Base-by-base conservation (phyloP, 805 yeast genomes). In the Starmerella gropengiesseri region DNA sequence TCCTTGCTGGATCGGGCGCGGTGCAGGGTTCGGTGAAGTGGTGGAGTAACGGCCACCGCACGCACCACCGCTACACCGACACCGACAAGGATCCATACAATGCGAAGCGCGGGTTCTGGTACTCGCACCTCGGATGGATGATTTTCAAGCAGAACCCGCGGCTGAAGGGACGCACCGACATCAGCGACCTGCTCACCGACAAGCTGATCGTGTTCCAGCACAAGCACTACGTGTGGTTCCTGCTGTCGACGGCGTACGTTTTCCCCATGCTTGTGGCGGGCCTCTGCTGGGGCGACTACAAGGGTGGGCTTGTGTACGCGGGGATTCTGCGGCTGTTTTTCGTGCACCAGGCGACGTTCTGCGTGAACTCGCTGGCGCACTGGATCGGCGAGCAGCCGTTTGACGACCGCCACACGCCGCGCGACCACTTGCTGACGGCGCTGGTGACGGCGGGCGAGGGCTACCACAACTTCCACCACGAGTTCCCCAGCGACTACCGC, bases 381-480 rank as follows among this genome's bases (percentile, higher is more conserved):
- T 68, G 71, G 52, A 64, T 79, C 28, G 87, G 87, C 7, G 71
- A 77, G 23, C 77, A 80, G 51, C 81, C 93, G 0, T 79, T 73
- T 59, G 82, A 77, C 53, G 82, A 76, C 59, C 73, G 75, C 35
- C 80, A 81, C 54, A 74, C 93, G 45, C 89, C 76, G 53, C 71
- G 73, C 57, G 82, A 75, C 67, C 85, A 70, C 57, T 75, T 77
- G 14, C 59, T 74, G 37, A 71, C 77, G 20, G 77, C 77, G 18
- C 57, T 75, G 13, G 67, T 83, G 13, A 80, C 95, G 0, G 77
- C 81, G 57, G 97, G 97, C 11, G 95, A 87, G 63, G 89, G 94
- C 5, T 77, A 77, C 62, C 93, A 85, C 61, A 87, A 86, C 64
- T 89, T 81, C 66, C 97, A 87, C 65, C 95, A 89, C 65, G 95